Evolutionary conservation across 176 grass and related monocot species (phyloP), one percentile per base, ranked within the genome.

Genomic region (Ananas comosus): DNA sequence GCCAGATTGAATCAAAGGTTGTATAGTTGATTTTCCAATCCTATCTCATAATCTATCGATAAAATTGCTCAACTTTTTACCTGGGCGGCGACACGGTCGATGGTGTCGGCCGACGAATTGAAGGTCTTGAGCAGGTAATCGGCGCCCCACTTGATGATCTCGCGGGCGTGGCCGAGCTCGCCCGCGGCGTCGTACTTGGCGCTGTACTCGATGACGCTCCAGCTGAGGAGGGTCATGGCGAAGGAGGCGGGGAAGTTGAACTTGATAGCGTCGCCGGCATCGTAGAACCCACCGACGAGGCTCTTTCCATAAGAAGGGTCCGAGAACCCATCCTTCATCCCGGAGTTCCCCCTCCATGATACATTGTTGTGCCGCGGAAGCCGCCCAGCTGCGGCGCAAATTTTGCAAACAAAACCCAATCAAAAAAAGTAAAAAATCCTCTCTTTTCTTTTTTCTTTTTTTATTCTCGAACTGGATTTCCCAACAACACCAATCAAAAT

Each of bases 51-150:
- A 27, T 27, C 1, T 27, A 27, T 27, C 1, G 2, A 27, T 27
- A 27, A 2, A 56, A 63, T 24, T 72, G 19, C 12, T 14, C 33
- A 42, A 58, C 21, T 61, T 61, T 58, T 85, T 79, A 96, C 92
- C 88, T 96, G 92, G 0, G 74, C 81, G 51, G 80, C 73, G 12
- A 96, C 56, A 10, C 48, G 75, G 49, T 96, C 88, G 65, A 96
- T 96, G 17, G 73, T 83, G 71, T 87, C 64, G 2, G 86, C 86
- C 3, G 92, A 81, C 53, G 86, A 86, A 78, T 96, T 96, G 79
- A 96, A 96, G 52, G 92, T 96, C 70, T 91, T 96, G 72, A 96
- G 82, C 69, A 96, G 82, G 82, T 96, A 96, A 51, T 91, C 88
- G 12, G 75, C 66, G 0, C 88, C 88, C 92, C 88, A 96, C 48